Evolutionary conservation across 2,329 filamentous ascomycete species (phyloP).

Genomic region (Daldinia eschscholtzii): DNA sequence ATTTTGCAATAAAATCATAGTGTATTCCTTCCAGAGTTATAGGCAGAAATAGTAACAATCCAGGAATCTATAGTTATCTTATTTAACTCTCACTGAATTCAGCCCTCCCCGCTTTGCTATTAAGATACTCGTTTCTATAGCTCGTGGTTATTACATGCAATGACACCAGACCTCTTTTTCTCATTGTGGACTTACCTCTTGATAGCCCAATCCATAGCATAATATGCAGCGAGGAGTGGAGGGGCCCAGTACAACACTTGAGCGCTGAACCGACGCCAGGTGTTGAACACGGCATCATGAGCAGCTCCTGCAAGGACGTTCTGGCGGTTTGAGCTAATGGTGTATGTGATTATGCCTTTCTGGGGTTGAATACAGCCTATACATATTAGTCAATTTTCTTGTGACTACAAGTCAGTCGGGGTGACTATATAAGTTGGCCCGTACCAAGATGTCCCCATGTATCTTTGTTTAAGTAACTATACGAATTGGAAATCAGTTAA

Average conservation of each 20-base stretch:
- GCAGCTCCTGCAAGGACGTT: slow-evolving; percentile 81
- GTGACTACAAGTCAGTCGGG: neutral
- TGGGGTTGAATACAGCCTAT: slow-evolving; percentile 66
- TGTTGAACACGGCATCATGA: slow-evolving; percentile 92
- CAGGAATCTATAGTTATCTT: neutral
- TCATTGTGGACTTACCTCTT: slow-evolving; percentile 74
- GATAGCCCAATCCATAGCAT: slow-evolving; percentile 88
- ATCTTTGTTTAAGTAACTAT: slow-evolving; percentile 42
- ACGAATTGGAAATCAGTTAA: neutral
- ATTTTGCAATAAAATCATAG: no score
- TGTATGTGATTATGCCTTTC: slow-evolving; percentile 75
- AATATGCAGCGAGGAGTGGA: slow-evolving; percentile 81
- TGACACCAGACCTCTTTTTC: no score
- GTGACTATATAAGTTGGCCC: slow-evolving; percentile 5
- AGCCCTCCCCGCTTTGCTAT: slow-evolving; percentile 30
- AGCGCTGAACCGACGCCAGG: slow-evolving; percentile 82
- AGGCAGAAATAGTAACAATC: neutral
- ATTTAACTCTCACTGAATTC: slow-evolving; percentile 6
- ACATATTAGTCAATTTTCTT: neutral
- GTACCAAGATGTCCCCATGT: slow-evolving; percentile 41
- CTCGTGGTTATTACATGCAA: neutral
- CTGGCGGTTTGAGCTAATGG: slow-evolving; percentile 87
- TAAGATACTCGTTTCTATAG: slow-evolving; percentile 38
- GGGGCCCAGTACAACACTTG: slow-evolving; percentile 92
- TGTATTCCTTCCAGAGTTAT: neutral